These are phyloP conservation scores for Russula brevipes DNA, from an alignment of 768 basidiomycete genomes.

Conservation along the genomic window DNA sequence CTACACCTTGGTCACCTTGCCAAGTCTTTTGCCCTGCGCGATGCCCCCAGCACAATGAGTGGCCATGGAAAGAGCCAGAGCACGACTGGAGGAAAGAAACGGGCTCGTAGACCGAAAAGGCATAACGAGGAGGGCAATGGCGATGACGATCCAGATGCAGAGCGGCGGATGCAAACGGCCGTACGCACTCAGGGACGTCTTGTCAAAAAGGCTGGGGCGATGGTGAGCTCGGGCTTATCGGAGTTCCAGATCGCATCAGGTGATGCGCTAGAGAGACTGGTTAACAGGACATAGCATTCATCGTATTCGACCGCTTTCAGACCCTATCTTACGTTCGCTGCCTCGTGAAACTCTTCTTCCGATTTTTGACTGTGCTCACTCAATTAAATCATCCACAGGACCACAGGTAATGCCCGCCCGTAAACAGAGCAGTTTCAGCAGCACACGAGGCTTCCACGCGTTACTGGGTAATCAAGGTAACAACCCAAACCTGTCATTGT, in stretches of 20 bases:
- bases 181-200: conserved; percentile 80
- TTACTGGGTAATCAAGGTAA: too few species aligned
- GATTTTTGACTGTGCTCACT: not conserved
- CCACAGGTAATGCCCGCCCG: too few species aligned
- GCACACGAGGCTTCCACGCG: too few species aligned
- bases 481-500: too few species aligned
- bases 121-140: conserved; percentile 23
- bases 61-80: conserved; percentile 19
- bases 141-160: conserved; percentile 50
- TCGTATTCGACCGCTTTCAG: not conserved
- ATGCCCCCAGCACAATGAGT: conserved; percentile 56
- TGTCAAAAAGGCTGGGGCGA: conserved; percentile 72
- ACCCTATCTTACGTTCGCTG: too few species aligned
- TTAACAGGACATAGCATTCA: conserved; percentile 26
- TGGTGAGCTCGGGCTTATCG: conserved; percentile 56
- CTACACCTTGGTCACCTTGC: conserved; percentile 93
- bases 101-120: conserved; percentile 15
- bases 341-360: not conserved
- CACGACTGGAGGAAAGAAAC: conserved; percentile 22
- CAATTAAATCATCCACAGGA: too few species aligned
- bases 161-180: conserved; percentile 79
- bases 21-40: conserved; percentile 86
- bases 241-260: conserved; percentile 79
- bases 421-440: too few species aligned
- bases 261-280: conserved; percentile 56